Evolutionary conservation across 2,329 filamentous ascomycete species (phyloP).

Genomic region (Huntiella moniliformis): DNA sequence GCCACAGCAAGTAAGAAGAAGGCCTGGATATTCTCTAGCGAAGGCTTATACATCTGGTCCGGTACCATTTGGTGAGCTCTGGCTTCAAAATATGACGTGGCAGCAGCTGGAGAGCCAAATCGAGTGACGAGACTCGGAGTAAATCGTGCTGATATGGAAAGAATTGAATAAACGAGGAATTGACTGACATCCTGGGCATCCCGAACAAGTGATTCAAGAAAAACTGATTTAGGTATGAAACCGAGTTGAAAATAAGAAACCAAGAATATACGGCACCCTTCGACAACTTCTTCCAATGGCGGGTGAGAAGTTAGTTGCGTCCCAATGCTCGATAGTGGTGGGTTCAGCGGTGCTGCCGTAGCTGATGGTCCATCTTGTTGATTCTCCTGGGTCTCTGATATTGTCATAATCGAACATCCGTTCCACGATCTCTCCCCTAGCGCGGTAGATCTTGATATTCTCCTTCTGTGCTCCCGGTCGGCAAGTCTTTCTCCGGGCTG

Average conservation of each 20-base stretch:
- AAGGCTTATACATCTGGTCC: constrained; percentile 17
- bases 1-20: constrained; percentile 19
- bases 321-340: background rate
- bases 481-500: constrained; percentile 14
- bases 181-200: constrained; percentile 14
- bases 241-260: constrained; percentile 19
- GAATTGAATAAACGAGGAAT: constrained; percentile 18
- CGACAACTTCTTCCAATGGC: constrained; percentile 16
- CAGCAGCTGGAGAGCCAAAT: constrained; percentile 14
- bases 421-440: too few relatives aligned
- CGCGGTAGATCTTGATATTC: background rate
- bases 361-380: background rate
- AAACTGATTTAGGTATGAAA: constrained; percentile 18
- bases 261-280: constrained; percentile 16
- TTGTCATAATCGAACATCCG: background rate
- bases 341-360: background rate
- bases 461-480: constrained; percentile 14
- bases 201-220: constrained; percentile 16
- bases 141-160: constrained; percentile 18
- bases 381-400: background rate
- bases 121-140: constrained; percentile 15
- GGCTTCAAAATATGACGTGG: constrained; percentile 17
- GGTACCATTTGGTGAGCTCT: constrained; percentile 15
- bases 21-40: constrained; percentile 17
- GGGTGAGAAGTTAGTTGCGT: constrained; percentile 9